These are phyloP conservation scores for Trametes sp. DNA, from an alignment of 1,284 basidiomycete genomes.

Conservation along the genomic window DNA sequence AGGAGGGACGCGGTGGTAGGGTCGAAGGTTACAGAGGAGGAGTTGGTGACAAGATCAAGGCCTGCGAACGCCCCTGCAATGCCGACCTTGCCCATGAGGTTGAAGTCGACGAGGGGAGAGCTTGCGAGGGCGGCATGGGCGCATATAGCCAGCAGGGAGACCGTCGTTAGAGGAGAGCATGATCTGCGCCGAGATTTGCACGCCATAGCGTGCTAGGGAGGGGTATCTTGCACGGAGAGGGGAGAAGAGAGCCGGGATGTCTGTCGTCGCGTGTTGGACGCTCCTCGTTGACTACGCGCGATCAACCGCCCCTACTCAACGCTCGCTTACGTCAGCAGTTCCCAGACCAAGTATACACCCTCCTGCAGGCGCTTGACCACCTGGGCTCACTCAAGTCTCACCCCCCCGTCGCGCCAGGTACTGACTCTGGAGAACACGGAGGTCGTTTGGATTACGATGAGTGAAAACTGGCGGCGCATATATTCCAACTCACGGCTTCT, in stretches of 20 bases:
- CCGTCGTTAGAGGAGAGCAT: conserved; percentile 20
- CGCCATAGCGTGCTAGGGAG: conserved; percentile 33
- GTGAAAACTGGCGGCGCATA: too few relatives aligned
- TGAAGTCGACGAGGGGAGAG: conserved; percentile 86
- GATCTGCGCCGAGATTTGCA: conserved; percentile 28
- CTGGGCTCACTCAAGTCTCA: too few relatives aligned
- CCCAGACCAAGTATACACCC: neutral
- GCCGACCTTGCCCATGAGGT: conserved; percentile 90
- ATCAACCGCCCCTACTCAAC: conserved; percentile 23
- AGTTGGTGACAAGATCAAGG: conserved; percentile 76
- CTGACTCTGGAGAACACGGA: too few relatives aligned
- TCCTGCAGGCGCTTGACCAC: neutral
- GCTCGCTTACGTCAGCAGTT: conserved; percentile 26
- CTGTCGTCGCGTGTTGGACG: conserved; percentile 21
- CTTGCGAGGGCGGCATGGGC: conserved; percentile 57
- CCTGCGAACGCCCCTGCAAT: conserved; percentile 89
- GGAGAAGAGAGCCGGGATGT: conserved; percentile 18
- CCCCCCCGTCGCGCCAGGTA: too few relatives aligned
- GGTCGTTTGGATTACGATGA: too few relatives aligned
- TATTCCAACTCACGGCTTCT: too few relatives aligned
- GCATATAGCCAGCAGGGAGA: conserved; percentile 33
- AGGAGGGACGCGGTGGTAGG: conserved; percentile 74
- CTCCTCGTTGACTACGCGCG: conserved; percentile 29
- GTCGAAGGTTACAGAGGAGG: conserved; percentile 65
- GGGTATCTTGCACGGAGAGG: conserved; percentile 36